These are phyloP conservation scores for Fagopyrum homotropicum DNA, from an alignment of 148 eudicot species.

Conservation along the genomic window DNA sequence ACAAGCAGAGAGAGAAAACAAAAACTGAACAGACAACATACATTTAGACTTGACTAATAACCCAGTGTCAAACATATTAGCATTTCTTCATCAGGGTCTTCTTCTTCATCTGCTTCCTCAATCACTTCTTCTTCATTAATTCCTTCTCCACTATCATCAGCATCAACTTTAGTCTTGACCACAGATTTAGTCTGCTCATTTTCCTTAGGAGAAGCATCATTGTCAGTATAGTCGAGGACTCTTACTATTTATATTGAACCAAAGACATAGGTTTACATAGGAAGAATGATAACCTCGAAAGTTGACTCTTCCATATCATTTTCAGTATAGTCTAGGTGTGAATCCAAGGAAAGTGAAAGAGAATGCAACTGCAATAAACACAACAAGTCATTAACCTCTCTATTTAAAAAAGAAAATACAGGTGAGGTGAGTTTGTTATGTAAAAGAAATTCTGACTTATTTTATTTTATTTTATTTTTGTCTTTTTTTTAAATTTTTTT, in stretches of 20 bases:
- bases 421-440: too few relatives aligned
- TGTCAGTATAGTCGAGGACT: background rate
- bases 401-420: background rate
- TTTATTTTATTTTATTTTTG: too few relatives aligned
- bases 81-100: conserved; percentile 55
- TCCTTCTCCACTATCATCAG: conserved; percentile 16
- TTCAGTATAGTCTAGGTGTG: conserved; percentile 77
- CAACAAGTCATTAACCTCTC: background rate
- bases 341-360: conserved; percentile 82
- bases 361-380: conserved; percentile 65
- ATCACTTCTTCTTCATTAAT: conserved; percentile 21
- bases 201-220: conserved; percentile 29
- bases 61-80: background rate
- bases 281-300: conserved; percentile 60
- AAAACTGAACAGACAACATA: background rate
- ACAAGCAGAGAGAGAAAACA: background rate
- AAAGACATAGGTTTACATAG: background rate
- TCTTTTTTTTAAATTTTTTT: too few relatives aligned
- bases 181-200: conserved; percentile 34
- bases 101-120: conserved; percentile 24
- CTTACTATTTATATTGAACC: background rate
- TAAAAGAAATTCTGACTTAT: too few relatives aligned
- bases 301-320: conserved; percentile 82
- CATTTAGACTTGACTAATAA: background rate
- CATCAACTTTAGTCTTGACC: conserved; percentile 28